These are phyloP conservation scores for Pseudopyrenochaeta lycopersici DNA, from an alignment of 2,329 filamentous ascomycete species.

Conservation along the genomic window DNA sequence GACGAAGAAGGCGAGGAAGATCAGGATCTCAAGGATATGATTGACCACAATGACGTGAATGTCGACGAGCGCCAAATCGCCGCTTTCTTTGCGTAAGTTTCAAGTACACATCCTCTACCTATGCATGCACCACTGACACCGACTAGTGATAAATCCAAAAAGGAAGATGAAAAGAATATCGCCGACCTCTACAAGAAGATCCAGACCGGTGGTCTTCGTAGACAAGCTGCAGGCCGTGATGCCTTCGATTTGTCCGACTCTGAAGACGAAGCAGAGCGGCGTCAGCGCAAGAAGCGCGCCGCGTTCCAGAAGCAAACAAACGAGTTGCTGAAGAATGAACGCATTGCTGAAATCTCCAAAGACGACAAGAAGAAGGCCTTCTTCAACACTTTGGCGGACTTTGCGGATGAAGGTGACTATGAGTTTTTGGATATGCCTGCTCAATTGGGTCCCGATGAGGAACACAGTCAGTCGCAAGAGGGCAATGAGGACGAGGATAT, in stretches of 20 bases:
- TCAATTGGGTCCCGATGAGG: conserved; percentile 35
- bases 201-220: conserved; percentile 84
- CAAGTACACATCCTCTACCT: neutral
- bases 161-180: conserved; percentile 83
- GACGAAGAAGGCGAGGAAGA: conserved; percentile 83
- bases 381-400: conserved; percentile 87
- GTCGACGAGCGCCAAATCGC: conserved; percentile 83
- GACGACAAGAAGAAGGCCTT: conserved; percentile 92
- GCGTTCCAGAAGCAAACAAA: conserved; percentile 94
- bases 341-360: conserved; percentile 87
- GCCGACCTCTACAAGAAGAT: conserved; percentile 94
- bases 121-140: conserved; percentile 31
- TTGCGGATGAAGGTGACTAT: conserved; percentile 74
- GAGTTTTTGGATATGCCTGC: conserved; percentile 72
- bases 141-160: conserved; percentile 77
- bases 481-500: conserved; percentile 29
- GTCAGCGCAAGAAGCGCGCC: conserved; percentile 80
- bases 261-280: conserved; percentile 83
- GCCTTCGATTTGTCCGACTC: conserved; percentile 83
- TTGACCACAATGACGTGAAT: conserved; percentile 81
- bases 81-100: conserved; percentile 84
- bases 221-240: conserved; percentile 72
- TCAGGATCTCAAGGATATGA: conserved; percentile 83
- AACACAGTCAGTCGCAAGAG: conserved; percentile 39
- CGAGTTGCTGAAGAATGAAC: conserved; percentile 86